Percentiles rank a stretch among this genome's conserved stretches.
These are phyloP conservation scores for Taxawa tesnikishii DNA, from an alignment of 2,329 filamentous ascomycete genomes.

Conservation along the genomic window DNA sequence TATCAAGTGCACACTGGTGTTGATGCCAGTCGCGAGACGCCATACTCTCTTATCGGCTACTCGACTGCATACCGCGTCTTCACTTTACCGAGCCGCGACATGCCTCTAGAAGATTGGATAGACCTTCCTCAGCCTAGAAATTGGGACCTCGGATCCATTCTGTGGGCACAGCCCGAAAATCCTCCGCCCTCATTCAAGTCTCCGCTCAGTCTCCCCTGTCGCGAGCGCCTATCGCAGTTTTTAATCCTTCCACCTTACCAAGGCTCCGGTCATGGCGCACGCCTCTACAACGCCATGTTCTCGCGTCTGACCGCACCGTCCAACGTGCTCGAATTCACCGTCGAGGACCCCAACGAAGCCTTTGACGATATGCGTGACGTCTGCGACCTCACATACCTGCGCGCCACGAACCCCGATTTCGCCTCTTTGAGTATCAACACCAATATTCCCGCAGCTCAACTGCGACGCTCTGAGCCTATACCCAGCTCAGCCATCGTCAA, in stretches of 20 bases:
- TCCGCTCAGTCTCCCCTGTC: conserved; percentile 52
- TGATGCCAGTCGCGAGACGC: conserved; percentile 21
- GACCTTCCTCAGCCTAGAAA: conserved; percentile 18
- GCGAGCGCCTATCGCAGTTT: conserved; percentile 86
- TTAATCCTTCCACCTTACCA: conserved; percentile 83
- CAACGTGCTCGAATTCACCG: conserved; percentile 70
- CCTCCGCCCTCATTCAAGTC: conserved; percentile 5
- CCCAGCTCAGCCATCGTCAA: conserved; percentile 46
- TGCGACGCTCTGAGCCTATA: conserved; percentile 41
- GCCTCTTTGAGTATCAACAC: conserved; percentile 35
- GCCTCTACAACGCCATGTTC: conserved; percentile 74
- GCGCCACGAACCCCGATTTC: conserved; percentile 27
- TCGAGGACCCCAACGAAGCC: conserved; percentile 84
- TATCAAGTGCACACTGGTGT: conserved; percentile 18
- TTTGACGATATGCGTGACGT: conserved; percentile 72
- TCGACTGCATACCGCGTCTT: conserved; percentile 81
- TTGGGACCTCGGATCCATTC: conserved; percentile 7
- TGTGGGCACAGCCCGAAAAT: conserved; percentile 5
- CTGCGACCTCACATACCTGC: conserved; percentile 57
- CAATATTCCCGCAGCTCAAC: conserved; percentile 30
- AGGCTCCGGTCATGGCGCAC: conserved; percentile 61
- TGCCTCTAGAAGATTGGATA: conserved; percentile 15
- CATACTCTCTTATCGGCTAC: conserved; percentile 83
- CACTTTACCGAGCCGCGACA: conserved; percentile 18
- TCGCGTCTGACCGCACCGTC: conserved; percentile 48